phyloP scores from a whole-genome alignment of 495 filamentous ascomycete species.

The Aspergillus diversus region DNA sequence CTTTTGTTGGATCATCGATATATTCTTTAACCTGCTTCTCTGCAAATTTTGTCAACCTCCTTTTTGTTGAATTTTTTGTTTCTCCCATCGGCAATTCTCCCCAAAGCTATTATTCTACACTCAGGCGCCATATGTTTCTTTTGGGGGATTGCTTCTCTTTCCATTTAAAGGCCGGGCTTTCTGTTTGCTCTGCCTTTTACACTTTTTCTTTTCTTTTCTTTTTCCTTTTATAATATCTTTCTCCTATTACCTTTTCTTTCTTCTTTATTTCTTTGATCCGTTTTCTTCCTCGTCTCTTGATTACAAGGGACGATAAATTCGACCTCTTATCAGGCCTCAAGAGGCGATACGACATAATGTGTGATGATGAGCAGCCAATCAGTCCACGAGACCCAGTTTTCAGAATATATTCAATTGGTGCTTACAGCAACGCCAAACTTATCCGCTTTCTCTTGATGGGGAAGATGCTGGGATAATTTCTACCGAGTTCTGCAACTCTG shows the following conservation, averaged over 20 bases:
- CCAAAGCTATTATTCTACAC: slow-evolving; percentile 16
- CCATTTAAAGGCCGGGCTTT: neutral
- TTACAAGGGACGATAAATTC: slow-evolving; percentile 11
- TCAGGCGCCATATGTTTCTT: slow-evolving; percentile 19
- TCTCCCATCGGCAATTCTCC: slow-evolving; percentile 3
- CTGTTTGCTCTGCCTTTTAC: slow-evolving; percentile 3
- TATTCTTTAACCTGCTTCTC: slow-evolving; percentile 12
- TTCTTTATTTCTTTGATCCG: slow-evolving; percentile 11
- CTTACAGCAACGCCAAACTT: slow-evolving; percentile 13
- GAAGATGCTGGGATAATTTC: slow-evolving; percentile 4
- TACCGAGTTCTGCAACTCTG: neutral
- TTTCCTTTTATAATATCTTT: neutral
- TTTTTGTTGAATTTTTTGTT: neutral
- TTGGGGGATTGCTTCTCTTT: neutral
- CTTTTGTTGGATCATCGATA: slow-evolving; percentile 20
- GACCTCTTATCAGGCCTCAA: slow-evolving; percentile 16
- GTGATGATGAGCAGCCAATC: slow-evolving; percentile 31
- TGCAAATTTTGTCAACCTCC: neutral
- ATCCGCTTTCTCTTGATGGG: slow-evolving; percentile 5
- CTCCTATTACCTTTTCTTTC: slow-evolving; percentile 11
- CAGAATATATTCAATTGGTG: slow-evolving; percentile 29
- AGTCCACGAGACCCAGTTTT: slow-evolving; percentile 24
- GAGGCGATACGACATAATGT: slow-evolving; percentile 34
- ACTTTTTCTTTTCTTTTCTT: slow-evolving; percentile 12
- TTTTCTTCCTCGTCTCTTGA: slow-evolving; percentile 9